Evolutionary conservation across 2,329 filamentous ascomycete genomes (phyloP).

Genomic region (Didymella pomorum): DNA sequence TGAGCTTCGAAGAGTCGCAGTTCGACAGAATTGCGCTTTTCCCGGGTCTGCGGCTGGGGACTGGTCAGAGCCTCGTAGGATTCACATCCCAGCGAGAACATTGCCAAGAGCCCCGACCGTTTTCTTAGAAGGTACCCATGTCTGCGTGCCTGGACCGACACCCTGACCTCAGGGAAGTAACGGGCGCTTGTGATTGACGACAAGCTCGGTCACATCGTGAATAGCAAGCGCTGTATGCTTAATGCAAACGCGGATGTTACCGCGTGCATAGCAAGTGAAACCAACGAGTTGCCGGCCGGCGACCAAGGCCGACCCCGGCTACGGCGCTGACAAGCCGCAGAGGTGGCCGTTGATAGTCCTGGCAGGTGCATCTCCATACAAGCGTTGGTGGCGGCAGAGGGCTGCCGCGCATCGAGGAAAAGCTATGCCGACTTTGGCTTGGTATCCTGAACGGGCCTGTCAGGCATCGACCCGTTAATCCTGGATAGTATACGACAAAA

Average conservation of each 20-base stretch:
- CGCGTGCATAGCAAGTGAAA: constrained; percentile 4
- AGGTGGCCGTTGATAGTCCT: constrained; percentile 26
- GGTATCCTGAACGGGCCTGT: constrained; percentile 35
- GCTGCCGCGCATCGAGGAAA: constrained; percentile 34
- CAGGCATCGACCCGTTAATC: constrained; percentile 30
- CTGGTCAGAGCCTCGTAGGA: constrained; percentile 51
- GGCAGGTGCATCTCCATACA: constrained; percentile 30
- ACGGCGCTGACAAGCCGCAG: constrained; percentile 28
- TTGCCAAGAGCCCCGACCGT: constrained; percentile 49
- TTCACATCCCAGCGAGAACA: constrained; percentile 41
- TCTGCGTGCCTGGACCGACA: constrained; percentile 38
- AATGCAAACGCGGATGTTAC: constrained; percentile 21
- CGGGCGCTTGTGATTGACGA: constrained; percentile 31
- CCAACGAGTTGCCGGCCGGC: constrained; percentile 16
- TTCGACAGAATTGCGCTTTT: constrained; percentile 41
- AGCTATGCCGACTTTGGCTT: constrained; percentile 35
- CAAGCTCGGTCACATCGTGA: constrained; percentile 6
- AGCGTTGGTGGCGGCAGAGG: constrained; percentile 43
- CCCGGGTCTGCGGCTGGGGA: constrained; percentile 49
- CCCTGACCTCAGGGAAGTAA: constrained; percentile 35
- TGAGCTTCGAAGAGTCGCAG: constrained; percentile 42
- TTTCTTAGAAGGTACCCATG: constrained; percentile 42
- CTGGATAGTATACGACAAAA: constrained; percentile 31
- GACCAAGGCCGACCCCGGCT: constrained; percentile 10
- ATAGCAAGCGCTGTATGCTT: constrained; percentile 6